Base-by-base conservation (phyloP, 441 rosid genomes). In the Pelargonium myrrhifolium region DNA sequence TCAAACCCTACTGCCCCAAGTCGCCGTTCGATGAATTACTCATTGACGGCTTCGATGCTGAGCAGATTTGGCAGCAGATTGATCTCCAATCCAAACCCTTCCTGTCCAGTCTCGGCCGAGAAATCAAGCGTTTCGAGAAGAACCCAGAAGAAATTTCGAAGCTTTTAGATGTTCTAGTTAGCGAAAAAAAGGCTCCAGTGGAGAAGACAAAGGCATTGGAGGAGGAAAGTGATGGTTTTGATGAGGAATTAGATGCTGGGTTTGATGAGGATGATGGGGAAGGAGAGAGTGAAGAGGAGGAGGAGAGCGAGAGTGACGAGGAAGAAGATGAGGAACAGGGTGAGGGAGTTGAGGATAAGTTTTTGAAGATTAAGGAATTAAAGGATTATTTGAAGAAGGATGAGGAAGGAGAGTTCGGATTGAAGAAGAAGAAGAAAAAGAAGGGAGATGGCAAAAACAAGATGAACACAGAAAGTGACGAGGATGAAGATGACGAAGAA, bases 51-150 rank as follows among this genome's bases (percentile, higher is more conserved):
- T 91, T 85, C 68, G 96, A 93, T 26, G 81, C 88, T 2, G 97
- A 91, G 80, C 99, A 93, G 85, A 87, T 93, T 75, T 90, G 96
- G 96, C 96, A 85, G 84, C 98, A 93, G 67, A 87, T 89, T 56
- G 99, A 93, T 74, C 75, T 91, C 68, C 87, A 80, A 26, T 82
- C 95, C 11, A 91, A 82, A 73, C 90, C 93, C 11, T 64, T 89
- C 61, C n/a, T 89, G 35, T 79, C 88, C 4, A 70, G 28, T 26
- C 74, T 89, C 67, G 83, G 83, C 4, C 86, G 90, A 9, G 87
- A 86, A 72, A 82, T 85, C 15, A 77, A 78, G 69, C 70, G 78
- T 18, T 85, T 79, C 35, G 86, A 84, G 76, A 85, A 84, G 77
- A 79, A 80, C 66, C 91, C 90, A 4, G 73, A 70, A 62, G 89